phyloP scores from a whole-genome alignment of 352 stramenopile species.

The Phytophthora hybrid region DNA sequence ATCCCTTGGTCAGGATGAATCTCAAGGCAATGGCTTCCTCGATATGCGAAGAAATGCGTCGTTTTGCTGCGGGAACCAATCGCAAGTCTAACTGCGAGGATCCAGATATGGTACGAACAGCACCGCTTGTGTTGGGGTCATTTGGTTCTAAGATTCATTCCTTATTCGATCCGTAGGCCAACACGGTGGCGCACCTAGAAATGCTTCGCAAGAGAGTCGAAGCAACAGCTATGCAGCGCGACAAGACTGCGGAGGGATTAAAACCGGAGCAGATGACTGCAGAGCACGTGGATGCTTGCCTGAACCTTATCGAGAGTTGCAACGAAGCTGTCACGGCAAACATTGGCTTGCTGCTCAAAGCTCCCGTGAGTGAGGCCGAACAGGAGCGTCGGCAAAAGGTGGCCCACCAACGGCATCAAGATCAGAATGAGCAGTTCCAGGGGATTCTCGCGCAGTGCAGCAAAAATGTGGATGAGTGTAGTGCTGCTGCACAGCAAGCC shows the following conservation, averaged over 20 bases:
- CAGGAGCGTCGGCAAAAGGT: background rate
- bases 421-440: background rate
- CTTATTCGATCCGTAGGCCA: background rate
- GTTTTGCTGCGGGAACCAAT: background rate
- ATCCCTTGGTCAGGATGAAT: constrained; percentile 7
- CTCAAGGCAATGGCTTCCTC: constrained; percentile 1
- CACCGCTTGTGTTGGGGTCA: background rate
- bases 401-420: background rate
- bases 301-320: background rate
- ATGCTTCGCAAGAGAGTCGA: constrained; percentile 7
- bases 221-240: background rate
- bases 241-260: constrained; percentile 8
- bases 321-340: constrained; percentile 8
- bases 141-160: background rate
- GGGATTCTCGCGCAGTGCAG: constrained; percentile 5
- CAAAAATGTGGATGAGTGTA: constrained; percentile 5
- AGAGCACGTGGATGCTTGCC: background rate
- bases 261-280: constrained; percentile 9
- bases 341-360: background rate
- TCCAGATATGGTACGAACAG: background rate
- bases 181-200: background rate
- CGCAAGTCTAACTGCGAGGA: constrained; percentile 2
- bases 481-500: constrained; percentile 1
- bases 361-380: background rate
- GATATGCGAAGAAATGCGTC: constrained; percentile 1